Base-by-base conservation (phyloP, 2,329 filamentous ascomycete genomes). In the Arachnomyces sp. region DNA sequence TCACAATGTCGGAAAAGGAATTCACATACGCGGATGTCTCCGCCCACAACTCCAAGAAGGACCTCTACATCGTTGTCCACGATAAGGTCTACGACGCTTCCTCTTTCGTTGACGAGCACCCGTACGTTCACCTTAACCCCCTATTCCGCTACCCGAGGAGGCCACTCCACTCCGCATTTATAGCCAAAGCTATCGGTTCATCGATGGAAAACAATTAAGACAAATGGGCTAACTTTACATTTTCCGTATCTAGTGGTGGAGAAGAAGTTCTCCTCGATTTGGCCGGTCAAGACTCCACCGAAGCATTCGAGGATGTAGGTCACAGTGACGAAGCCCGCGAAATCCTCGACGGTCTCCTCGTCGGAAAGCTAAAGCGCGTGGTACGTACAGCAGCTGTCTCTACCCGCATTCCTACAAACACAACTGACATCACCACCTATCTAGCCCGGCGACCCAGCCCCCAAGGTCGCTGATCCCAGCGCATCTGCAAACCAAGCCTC, bases 311-410 rank as follows among this genome's bases (percentile, higher is more conserved):
- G 73, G 92, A 98, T 68, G 92, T 98, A 59, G 92, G 92, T 61
- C 92, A 98, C 82, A 93, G 85, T 58, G 92, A 98, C 67, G 92
- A 98, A 75, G 92, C 92, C 52, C 83, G 92, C 52, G 90, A 96
- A 73, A 90, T 94, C 52, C 80, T 98, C 43, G 80, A 83, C 25
- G 77, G 79, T 58, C 72, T 94, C 50, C 67, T 80, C 38, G 75
- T 92, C 51, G 89, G 86, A 50, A 73, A 61, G 29, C 67, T 95
- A 64, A 93, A 94, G 80, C 78, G 86, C 65, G 63, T 77, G 73
- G 86, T 93, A 76, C 57, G 79, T 63, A 44, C 20, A 25, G 20
- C 20, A 25, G 20, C 20, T 25, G 20, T 25, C 20, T 9, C 9
- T 25, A 25, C 20, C 20, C 20, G 5, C 20, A 9, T 25, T 25